Conservation (phyloP, 441 rosid species). For the Populus hybrid region DNA sequence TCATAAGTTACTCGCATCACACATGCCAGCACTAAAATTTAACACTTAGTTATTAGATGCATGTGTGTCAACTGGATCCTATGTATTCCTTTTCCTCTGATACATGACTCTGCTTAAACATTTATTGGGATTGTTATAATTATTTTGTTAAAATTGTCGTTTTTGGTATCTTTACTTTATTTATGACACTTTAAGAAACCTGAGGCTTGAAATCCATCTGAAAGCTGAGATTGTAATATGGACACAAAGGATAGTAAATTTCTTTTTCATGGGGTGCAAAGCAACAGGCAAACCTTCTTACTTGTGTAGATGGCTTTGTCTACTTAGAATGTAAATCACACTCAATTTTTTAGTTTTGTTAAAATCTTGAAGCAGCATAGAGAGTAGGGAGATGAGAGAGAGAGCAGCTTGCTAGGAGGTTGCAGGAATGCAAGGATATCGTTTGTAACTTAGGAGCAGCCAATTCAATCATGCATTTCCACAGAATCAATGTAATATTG, state of each 20-base stretch:
- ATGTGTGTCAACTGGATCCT: neutral
- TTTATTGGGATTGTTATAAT: neutral
- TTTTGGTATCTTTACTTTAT: neutral
- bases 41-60: neutral
- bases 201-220: neutral
- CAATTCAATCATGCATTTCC: neutral
- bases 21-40: neutral
- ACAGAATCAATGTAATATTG: neutral
- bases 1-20: neutral
- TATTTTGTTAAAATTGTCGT: neutral
- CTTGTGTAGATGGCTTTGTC: neutral
- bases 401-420: neutral
- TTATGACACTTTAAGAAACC: neutral
- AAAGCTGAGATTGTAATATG: neutral
- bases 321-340: neutral
- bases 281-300: too few species aligned
- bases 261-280: too few species aligned
- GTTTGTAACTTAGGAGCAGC: neutral
- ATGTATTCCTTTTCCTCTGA: neutral
- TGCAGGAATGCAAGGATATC: neutral
- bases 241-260: neutral
- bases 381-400: neutral
- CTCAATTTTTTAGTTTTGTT: neutral
- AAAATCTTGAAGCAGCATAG: neutral
- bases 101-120: neutral